Conservation (phyloP, 345 rosid genomes). For the Dipteronia dyeriana region DNA sequence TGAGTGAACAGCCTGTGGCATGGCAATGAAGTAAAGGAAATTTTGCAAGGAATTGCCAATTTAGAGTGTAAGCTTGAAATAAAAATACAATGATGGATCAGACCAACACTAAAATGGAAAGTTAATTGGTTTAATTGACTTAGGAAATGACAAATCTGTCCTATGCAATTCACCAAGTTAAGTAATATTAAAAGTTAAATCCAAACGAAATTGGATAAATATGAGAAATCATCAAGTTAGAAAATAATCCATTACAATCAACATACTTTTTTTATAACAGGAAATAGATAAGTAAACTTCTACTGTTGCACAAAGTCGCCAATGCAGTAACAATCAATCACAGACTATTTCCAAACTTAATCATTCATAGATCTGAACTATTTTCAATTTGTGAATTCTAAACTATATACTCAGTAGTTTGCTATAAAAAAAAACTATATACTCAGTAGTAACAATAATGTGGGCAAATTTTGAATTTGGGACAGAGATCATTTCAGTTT, state of each 20-base stretch:
- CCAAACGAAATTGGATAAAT: not conserved
- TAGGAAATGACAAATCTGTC: constrained; percentile 4
- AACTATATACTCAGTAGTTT: too few relatives aligned
- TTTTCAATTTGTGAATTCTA: too few relatives aligned
- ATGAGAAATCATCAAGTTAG: not conserved
- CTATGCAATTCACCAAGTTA: not conserved
- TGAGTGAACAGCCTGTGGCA: constrained; percentile 42
- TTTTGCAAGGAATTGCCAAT: not conserved
- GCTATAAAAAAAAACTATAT: too few relatives aligned
- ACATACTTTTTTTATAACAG: not conserved
- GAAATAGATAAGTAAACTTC: not conserved
- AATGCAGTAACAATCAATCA: not conserved
- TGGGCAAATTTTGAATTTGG: too few relatives aligned
- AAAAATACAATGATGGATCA: not conserved
- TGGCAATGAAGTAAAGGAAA: constrained; percentile 5
- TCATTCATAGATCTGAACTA: not conserved
- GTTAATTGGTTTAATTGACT: not conserved
- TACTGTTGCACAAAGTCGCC: not conserved
- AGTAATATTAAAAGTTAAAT: not conserved
- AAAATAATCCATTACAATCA: not conserved
- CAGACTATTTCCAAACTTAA: not conserved
- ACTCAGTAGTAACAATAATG: not conserved
- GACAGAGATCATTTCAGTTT: too few relatives aligned
- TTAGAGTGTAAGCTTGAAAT: not conserved
- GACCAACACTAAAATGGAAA: constrained; percentile 1